Conservation (phyloP, 2,329 filamentous ascomycete genomes). For the Parastagonospora nodorum region DNA sequence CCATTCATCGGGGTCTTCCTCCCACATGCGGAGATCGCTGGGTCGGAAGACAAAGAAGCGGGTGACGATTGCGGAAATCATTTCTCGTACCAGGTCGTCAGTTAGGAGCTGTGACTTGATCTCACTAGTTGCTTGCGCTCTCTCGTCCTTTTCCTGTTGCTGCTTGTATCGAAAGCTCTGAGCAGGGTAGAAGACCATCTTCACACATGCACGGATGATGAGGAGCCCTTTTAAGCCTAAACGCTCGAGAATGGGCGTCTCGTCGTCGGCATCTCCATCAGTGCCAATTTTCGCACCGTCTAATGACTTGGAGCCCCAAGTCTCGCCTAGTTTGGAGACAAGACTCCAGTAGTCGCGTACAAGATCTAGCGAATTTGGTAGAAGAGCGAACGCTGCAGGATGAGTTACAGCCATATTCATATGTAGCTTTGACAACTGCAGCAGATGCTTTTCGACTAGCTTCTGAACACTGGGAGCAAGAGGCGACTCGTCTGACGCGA, state of each 20-base stretch:
- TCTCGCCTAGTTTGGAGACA: constrained; percentile 75
- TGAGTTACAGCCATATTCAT: constrained; percentile 81
- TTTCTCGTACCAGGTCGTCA: constrained; percentile 74
- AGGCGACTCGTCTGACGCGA: constrained; percentile 61
- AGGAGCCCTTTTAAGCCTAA: constrained; percentile 83
- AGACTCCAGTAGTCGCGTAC: constrained; percentile 85
- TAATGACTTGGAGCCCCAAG: constrained; percentile 63
- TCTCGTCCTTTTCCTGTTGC: constrained; percentile 75
- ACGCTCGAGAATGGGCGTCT: constrained; percentile 71
- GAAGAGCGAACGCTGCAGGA: constrained; percentile 78
- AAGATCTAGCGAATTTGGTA: constrained; percentile 79
- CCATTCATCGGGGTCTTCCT: constrained; percentile 94
- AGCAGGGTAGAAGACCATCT: constrained; percentile 79
- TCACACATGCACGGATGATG: constrained; percentile 79
- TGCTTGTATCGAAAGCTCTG: constrained; percentile 85
- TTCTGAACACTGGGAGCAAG: constrained; percentile 59
- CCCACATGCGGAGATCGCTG: constrained; percentile 87
- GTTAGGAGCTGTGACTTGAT: constrained; percentile 78
- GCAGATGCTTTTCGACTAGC: constrained; percentile 79
- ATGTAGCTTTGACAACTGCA: constrained; percentile 92
- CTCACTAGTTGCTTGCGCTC: constrained; percentile 68
- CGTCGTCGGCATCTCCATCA: constrained; percentile 54
- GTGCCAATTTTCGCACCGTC: constrained; percentile 49
- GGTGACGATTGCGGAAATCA: constrained; percentile 83
- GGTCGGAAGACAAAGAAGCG: constrained; percentile 87